Evolutionary conservation across 768 basidiomycete species (phyloP), one percentile per base, ranked within the genome.

Genomic region (Trametes coccinea): DNA sequence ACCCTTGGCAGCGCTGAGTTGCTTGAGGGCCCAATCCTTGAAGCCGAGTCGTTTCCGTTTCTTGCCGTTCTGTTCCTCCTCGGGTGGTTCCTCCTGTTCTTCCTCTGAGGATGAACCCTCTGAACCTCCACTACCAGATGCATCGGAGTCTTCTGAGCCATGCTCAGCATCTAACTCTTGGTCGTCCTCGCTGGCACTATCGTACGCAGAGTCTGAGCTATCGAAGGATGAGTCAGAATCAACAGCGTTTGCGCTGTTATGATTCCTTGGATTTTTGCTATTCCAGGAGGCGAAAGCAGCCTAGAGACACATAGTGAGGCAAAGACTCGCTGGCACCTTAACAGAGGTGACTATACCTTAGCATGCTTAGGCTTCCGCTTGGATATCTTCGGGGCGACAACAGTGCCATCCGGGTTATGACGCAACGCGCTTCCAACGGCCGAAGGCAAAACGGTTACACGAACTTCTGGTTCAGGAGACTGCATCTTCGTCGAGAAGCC

Each of bases 21-120:
- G 94, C 56, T 88, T 83, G 62, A 87, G 70, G 0, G 95, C 95
- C 95, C 95, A 97, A 43, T 87, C 80, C 72, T 97, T 97, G 82
- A 97, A 98, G 6, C 84, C 82, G 3, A 76, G 67, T 31, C 71
- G 70, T 61, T 79, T 85, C 13, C 72, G 70, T 67, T 75, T 79
- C 52, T 66, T 72, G 53, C 65, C 69, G 27, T 66, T 66, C 13
- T 63, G 29, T 29, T 71, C 67, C 4, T 71, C 64, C 17, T 70
- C 71, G 5, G 64, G 54, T 1, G 69, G 59, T 9, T 64, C 62
- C 4, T 60, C 43, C 22, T 56, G 60, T n/a, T 40, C 47, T 57
- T 66, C 66, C 22, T 65, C 64, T 8, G 64, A 66, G 11, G 37
- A 31, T 9, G 17, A 37, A 11, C n/a, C 40, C 22, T 33, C 43